These are phyloP conservation scores for Pyracantha coccinea DNA, from an alignment of 331 rosid genomes.

Conservation along the genomic window DNA sequence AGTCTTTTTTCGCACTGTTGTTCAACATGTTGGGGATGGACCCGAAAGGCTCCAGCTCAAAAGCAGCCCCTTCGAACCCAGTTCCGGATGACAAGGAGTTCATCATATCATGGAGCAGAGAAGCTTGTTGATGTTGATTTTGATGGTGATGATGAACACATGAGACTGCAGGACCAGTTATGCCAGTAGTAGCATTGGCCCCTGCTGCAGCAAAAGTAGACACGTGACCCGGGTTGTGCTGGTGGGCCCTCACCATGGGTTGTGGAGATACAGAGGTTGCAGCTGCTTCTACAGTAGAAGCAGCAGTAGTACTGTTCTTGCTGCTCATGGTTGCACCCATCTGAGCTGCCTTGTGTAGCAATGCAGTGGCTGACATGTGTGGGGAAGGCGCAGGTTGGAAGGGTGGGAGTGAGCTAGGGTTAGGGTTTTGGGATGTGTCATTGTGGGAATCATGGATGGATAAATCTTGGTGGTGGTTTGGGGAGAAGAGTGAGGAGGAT, in stretches of 20 bases:
- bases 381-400: constrained; percentile 36
- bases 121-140: not conserved
- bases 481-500: constrained; percentile 27
- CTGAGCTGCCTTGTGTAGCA: constrained; percentile 92
- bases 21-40: constrained; percentile 24
- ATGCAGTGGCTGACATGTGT: constrained; percentile 91
- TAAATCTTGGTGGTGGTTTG: constrained; percentile 17
- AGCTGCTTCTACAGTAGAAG: not conserved
- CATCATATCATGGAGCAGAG: constrained; percentile 49
- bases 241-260: constrained; percentile 41
- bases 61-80: constrained; percentile 49
- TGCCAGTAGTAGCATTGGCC: not conserved
- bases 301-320: constrained; percentile 1
- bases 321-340: constrained; percentile 76
- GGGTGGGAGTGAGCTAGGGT: constrained; percentile 53
- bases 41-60: constrained; percentile 56
- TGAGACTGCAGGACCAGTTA: not conserved
- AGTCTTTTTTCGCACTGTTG: constrained; percentile 39
- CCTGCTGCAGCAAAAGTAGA: constrained; percentile 20
- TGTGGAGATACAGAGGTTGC: not conserved
- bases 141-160: constrained; percentile 1
- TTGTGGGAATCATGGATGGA: constrained; percentile 1
- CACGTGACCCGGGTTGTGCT: constrained; percentile 36
- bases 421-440: constrained; percentile 43
- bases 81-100: constrained; percentile 41